Evolutionary conservation across 2,329 filamentous ascomycete genomes (phyloP).

Genomic region (Emmonsiellopsis sp.): DNA sequence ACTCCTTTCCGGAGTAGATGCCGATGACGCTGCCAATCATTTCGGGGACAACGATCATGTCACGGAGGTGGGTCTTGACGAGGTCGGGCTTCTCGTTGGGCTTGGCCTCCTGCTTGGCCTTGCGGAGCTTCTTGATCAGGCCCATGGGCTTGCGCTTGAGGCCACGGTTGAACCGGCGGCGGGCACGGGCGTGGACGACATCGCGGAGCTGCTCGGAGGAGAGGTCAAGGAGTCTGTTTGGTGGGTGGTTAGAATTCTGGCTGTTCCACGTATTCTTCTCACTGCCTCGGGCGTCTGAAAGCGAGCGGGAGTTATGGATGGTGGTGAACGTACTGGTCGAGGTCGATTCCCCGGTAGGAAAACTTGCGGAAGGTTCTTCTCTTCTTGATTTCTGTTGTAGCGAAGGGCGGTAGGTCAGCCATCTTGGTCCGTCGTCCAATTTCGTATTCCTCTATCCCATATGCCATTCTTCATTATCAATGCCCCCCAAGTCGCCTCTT

Average conservation of each 20-base stretch:
- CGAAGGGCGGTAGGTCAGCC: slow-evolving; percentile 13
- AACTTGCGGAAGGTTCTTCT: slow-evolving; percentile 99
- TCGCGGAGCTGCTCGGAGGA: slow-evolving; percentile 97
- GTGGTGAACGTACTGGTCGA: slow-evolving; percentile 75
- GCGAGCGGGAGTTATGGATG: slow-evolving; percentile 4
- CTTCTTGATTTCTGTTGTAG: slow-evolving; percentile 86
- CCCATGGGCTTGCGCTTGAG: slow-evolving; percentile 99
- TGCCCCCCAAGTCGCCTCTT: not conserved
- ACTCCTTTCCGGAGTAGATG: slow-evolving; percentile 99
- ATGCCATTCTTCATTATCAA: not conserved
- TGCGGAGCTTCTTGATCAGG: slow-evolving; percentile 99
- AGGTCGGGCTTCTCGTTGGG: slow-evolving; percentile 99
- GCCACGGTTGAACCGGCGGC: slow-evolving; percentile 98
- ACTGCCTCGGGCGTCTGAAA: not conserved
- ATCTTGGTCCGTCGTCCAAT: slow-evolving; percentile 3
- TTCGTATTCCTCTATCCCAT: not conserved
- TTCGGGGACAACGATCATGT: slow-evolving; percentile 99
- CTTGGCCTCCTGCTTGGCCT: slow-evolving; percentile 97
- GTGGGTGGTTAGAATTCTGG: slow-evolving; percentile 16
- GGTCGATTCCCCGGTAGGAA: slow-evolving; percentile 97
- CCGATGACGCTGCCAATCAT: slow-evolving; percentile 99
- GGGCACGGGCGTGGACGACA: slow-evolving; percentile 98
- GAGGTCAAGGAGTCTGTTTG: slow-evolving; percentile 86
- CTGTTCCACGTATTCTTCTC: slow-evolving; percentile 18
- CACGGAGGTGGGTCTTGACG: slow-evolving; percentile 98